phyloP scores from a whole-genome alignment of 2,329 filamentous ascomycete species.

The Lachnellula cervina region DNA sequence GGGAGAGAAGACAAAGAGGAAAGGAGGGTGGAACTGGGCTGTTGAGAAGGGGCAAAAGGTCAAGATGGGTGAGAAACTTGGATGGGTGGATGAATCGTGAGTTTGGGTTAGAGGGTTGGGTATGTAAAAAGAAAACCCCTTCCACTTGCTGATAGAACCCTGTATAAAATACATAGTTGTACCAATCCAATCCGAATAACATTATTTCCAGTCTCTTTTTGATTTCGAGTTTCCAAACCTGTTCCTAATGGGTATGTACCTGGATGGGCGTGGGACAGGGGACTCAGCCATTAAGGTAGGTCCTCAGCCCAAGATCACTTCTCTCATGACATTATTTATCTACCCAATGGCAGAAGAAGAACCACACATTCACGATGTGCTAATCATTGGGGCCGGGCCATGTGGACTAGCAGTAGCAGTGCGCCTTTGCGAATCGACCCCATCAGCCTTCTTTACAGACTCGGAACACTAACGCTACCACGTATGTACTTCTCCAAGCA shows the following conservation, averaged over 20 bases:
- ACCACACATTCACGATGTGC: slow-evolving; percentile 52
- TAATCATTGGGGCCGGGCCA: slow-evolving; percentile 62
- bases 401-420: slow-evolving; percentile 71
- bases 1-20: slow-evolving; percentile 46
- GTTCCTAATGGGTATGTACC: not conserved
- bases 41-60: slow-evolving; percentile 84
- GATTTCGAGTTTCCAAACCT: not conserved
- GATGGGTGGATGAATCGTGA: slow-evolving; percentile 57
- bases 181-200: not conserved
- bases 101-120: not conserved
- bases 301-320: slow-evolving; percentile 7
- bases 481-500: slow-evolving; percentile 1
- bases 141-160: not conserved
- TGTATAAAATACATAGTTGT: not conserved
- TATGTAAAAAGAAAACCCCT: not conserved
- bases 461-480: slow-evolving; percentile 76
- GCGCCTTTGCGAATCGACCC: slow-evolving; percentile 65
- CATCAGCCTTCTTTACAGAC: slow-evolving; percentile 76
- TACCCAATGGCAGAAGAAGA: slow-evolving; percentile 8
- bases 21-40: slow-evolving; percentile 76
- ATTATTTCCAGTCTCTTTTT: not conserved
- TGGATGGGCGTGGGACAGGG: not conserved
- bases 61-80: slow-evolving; percentile 83
- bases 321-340: no score
- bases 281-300: slow-evolving; percentile 11